Conservation (phyloP, 805 yeast genomes). For the Candida arabinofermentans region DNA sequence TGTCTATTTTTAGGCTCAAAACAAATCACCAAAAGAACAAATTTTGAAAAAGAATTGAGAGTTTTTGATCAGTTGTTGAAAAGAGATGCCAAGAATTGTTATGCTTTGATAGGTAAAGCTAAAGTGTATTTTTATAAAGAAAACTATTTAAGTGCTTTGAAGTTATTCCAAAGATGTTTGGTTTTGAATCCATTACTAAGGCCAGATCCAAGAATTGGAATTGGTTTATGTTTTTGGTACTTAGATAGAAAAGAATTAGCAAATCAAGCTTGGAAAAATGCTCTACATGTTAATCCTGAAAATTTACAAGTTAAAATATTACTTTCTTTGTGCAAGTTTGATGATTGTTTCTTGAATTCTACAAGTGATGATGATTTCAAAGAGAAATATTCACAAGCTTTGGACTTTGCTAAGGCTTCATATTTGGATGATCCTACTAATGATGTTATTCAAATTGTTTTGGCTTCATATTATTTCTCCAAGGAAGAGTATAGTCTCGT, state of each 20-base stretch:
- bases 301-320: constrained; percentile 61
- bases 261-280: constrained; percentile 74
- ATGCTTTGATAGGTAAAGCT: constrained; percentile 82
- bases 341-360: constrained; percentile 54
- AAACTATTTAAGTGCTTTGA: constrained; percentile 69
- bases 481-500: constrained; percentile 57
- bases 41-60: constrained; percentile 67
- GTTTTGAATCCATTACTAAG: constrained; percentile 68
- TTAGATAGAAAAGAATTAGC: constrained; percentile 79
- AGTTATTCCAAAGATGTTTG: constrained; percentile 78
- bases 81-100: constrained; percentile 56
- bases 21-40: constrained; percentile 55
- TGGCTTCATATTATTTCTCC: constrained; percentile 71
- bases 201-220: constrained; percentile 93
- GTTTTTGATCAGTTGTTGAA: constrained; percentile 59
- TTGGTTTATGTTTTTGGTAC: constrained; percentile 92
- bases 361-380: constrained; percentile 60
- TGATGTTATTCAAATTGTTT: constrained; percentile 58
- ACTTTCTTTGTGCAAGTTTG: constrained; percentile 64
- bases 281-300: constrained; percentile 58
- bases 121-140: constrained; percentile 69
- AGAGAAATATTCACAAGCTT: constrained; percentile 52
- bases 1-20: constrained; percentile 58
- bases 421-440: constrained; percentile 42
- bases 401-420: constrained; percentile 43